These are phyloP conservation scores for Chlorella sp. DNA, from an alignment of 139 green algal species.

Conservation along the genomic window DNA sequence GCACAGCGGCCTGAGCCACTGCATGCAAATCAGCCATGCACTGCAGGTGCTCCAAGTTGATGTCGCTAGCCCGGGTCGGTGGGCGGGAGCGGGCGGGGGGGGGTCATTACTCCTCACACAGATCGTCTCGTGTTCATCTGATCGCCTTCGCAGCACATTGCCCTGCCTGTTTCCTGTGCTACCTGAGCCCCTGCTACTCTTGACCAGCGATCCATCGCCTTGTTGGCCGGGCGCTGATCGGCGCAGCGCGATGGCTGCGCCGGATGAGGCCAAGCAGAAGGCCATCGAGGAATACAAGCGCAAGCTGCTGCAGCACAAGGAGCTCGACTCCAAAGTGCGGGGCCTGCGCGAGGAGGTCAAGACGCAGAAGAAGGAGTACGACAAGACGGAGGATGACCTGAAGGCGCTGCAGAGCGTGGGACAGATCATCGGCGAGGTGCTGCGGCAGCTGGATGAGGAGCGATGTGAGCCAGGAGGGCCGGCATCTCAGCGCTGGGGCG, in stretches of 20 bases:
- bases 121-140: too few relatives aligned
- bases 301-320: conserved; percentile 65
- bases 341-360: conserved; percentile 81
- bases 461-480: conserved; percentile 76
- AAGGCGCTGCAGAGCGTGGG: conserved; percentile 98
- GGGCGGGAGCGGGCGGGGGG: too few relatives aligned
- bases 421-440: conserved; percentile 99
- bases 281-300: conserved; percentile 55
- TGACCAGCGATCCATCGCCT: too few relatives aligned
- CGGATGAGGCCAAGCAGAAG: conserved; percentile 7
- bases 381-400: conserved; percentile 99
- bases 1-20: too few relatives aligned
- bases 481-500: not conserved
- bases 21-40: too few relatives aligned
- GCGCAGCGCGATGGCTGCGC: not conserved
- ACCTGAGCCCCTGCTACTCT: too few relatives aligned
- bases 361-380: conserved; percentile 88
- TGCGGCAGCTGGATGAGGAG: conserved; percentile 97
- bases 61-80: too few relatives aligned
- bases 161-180: too few relatives aligned
- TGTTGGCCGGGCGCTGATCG: not conserved
- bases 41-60: too few relatives aligned
- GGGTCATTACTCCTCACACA: too few relatives aligned
- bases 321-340: conserved; percentile 51
- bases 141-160: too few relatives aligned